Conservation (phyloP, 768 basidiomycete genomes). For the Trametes coccinea region DNA sequence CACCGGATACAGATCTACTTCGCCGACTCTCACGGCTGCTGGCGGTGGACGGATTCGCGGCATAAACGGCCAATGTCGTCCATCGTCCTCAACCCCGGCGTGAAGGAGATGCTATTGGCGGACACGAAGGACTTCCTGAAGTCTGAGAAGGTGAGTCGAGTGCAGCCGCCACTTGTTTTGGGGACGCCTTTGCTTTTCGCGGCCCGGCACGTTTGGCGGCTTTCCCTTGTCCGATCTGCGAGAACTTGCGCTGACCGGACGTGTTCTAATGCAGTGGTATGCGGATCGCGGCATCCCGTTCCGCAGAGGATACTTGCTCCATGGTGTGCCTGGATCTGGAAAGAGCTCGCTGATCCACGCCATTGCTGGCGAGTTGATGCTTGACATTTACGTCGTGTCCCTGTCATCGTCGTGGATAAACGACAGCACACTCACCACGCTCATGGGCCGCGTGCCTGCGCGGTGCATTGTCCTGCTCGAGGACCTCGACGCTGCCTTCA, state of each 20-base stretch:
- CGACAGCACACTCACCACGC: conserved; percentile 79
- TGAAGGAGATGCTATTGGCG: conserved; percentile 84
- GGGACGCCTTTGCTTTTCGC: not conserved
- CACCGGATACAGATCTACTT: conserved; percentile 90
- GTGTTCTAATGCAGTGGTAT: conserved; percentile 62
- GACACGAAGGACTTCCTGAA: conserved; percentile 84
- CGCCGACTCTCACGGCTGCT: conserved; percentile 83
- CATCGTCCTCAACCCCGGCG: conserved; percentile 85
- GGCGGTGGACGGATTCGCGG: conserved; percentile 85
- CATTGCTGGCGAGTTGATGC: conserved; percentile 83
- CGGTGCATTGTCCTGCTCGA: conserved; percentile 87
- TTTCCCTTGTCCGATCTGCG: not conserved
- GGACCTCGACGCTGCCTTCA: conserved; percentile 89
- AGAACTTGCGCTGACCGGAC: conserved; percentile 17
- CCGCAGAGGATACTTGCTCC: conserved; percentile 83
- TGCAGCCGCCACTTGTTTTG: not conserved
- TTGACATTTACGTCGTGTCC: conserved; percentile 91
- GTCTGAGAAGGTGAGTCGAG: conserved; percentile 67
- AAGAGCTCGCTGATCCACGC: conserved; percentile 87
- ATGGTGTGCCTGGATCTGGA: conserved; percentile 83
- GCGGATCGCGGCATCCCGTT: conserved; percentile 92
- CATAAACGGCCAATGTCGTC: conserved; percentile 88
- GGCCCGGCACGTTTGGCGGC: conserved; percentile 3
- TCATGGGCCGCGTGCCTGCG: conserved; percentile 86
- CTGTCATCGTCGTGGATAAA: conserved; percentile 86